phyloP scores from a whole-genome alignment of 331 rosid species.

The Stylosanthes scabra region DNA sequence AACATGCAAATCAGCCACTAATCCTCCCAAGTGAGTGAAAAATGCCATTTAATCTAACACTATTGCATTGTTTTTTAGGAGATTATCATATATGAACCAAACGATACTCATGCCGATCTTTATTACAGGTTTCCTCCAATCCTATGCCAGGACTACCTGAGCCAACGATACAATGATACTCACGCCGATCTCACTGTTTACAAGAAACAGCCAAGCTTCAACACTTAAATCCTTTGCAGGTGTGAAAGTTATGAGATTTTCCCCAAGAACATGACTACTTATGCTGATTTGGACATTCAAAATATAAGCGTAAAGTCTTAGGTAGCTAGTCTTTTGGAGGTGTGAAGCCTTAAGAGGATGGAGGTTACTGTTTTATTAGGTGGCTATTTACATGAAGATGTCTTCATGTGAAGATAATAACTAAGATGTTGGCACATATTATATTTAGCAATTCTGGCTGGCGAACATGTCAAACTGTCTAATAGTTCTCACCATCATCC shows the following conservation, averaged over 20 bases:
- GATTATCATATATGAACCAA: too few relatives aligned
- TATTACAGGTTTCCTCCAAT: constrained; percentile 71
- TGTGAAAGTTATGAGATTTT: neutral
- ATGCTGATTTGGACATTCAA: constrained; percentile 45
- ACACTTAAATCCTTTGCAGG: neutral
- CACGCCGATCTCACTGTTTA: constrained; percentile 64
- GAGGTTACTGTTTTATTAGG: neutral
- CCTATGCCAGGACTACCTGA: constrained; percentile 62
- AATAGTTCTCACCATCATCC: too few relatives aligned
- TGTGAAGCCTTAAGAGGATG: neutral
- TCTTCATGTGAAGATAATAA: too few relatives aligned
- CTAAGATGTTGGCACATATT: too few relatives aligned
- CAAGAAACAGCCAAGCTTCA: constrained; percentile 45
- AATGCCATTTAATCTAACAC: constrained; percentile 3
- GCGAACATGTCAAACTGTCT: too few relatives aligned
- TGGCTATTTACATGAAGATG: neutral
- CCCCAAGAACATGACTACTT: constrained; percentile 46
- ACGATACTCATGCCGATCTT: too few relatives aligned
- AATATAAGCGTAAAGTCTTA: constrained; percentile 26
- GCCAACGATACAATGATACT: constrained; percentile 75
- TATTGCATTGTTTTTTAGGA: neutral
- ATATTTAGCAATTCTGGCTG: too few relatives aligned
- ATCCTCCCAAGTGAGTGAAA: constrained; percentile 86
- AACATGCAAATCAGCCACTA: constrained; percentile 82
- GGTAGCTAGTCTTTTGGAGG: neutral